Evolutionary conservation across 441 rosid genomes (phyloP), one percentile per base, ranked within the genome.

Genomic region (Eruca vesicaria): DNA sequence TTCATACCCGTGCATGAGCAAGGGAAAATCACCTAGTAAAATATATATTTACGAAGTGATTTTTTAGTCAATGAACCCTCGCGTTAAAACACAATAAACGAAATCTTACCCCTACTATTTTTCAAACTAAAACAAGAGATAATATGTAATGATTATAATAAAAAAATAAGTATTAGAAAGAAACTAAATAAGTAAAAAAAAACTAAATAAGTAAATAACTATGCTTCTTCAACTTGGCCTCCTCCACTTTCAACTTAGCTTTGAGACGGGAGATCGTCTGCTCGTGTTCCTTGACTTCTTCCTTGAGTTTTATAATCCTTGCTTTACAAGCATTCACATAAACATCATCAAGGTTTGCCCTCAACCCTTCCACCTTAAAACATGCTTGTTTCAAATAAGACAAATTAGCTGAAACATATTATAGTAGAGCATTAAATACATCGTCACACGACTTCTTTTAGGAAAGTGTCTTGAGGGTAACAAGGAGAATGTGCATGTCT

Each of bases 311-410:
- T n/a, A n/a, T n/a, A n/a, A n/a, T n/a, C n/a, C n/a, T n/a, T n/a
- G n/a, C 52, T 43, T 43, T 15, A 43, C 52, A 43, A 28, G 23
- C 11, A 69, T 64, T 73, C 57, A 20, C 16, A 19, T 31, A 36
- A 19, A 73, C 29, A 7, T 53, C 58, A 11, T 28, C 64, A 55
- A 53, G 28, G 45, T 64, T 73, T 18, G 45, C 59, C 20, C 35
- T 41, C 21, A 73, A 41, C 77, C 71, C 65, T 1, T 57, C 71
- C 19, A 66, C 59, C 3, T 11, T 43, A 45, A 66, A 74, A 66
- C 72, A 71, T 2, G 72, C 66, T 10, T 45, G 20, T 57, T 12
- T 66, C 59, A 66, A 6, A 66, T 66, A 58, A 66, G 21, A 43
- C 48, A 58, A 41, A 20, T 58, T 58, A 9, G 57, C 26, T 1